These are phyloP conservation scores for Gaertneriomyces semiglobifer DNA, from an alignment of 192 early-diverging fungal genomes.

Conservation along the genomic window DNA sequence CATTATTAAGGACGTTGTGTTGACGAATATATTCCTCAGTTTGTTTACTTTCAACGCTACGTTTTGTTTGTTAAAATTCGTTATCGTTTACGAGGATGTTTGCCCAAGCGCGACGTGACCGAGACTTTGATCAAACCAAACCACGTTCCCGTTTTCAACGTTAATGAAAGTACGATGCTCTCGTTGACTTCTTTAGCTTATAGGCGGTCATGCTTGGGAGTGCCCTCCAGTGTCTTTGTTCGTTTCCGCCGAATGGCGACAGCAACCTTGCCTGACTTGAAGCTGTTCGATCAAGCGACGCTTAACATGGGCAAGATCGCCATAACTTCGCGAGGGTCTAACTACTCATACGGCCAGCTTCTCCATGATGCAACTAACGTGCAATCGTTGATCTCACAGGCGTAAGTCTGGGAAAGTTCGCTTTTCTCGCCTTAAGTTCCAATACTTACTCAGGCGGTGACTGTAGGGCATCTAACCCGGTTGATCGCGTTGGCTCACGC, in stretches of 20 bases:
- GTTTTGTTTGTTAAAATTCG: too few species aligned
- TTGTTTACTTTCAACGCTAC: too few species aligned
- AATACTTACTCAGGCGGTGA: not conserved
- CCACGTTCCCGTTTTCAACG: too few species aligned
- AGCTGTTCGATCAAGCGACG: not conserved
- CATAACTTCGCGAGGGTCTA: not conserved
- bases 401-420: not conserved
- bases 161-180: too few species aligned
- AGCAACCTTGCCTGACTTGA: not conserved
- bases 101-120: too few species aligned
- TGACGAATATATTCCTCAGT: too few species aligned
- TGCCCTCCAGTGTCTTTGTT: too few species aligned
- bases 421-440: not conserved
- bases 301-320: not conserved
- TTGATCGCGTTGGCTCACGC: not conserved
- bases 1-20: too few species aligned
- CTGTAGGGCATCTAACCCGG: not conserved
- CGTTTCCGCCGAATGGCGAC: not conserved
- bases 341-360: constrained; percentile 9
- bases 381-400: not conserved
- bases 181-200: too few species aligned
- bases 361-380: not conserved
- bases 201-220: too few species aligned
- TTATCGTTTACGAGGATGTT: too few species aligned
- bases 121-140: too few species aligned